phyloP scores from a whole-genome alignment of 257 asterid species.

The Capsicum pubescens region DNA sequence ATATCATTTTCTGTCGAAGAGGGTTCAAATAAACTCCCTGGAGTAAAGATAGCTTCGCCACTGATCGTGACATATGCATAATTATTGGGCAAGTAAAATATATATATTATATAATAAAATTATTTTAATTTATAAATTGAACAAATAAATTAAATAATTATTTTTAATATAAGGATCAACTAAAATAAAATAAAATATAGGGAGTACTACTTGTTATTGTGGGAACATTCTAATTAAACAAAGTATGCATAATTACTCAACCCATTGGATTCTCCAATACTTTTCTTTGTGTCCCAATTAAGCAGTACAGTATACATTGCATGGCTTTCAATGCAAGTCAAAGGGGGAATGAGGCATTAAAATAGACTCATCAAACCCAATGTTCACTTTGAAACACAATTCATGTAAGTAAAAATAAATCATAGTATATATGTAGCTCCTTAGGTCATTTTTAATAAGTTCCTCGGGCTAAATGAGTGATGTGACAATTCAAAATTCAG shows the following conservation, averaged over 20 bases:
- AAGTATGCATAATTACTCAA: constrained; percentile 5
- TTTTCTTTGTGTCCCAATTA: background rate
- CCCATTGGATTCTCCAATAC: constrained; percentile 19
- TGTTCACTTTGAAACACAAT: background rate
- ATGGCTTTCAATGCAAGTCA: constrained; percentile 46
- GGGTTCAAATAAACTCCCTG: too few relatives aligned
- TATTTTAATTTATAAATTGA: too few relatives aligned
- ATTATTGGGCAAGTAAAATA: too few relatives aligned
- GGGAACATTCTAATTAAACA: background rate
- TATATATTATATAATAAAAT: too few relatives aligned
- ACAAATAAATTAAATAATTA: too few relatives aligned
- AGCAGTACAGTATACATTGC: constrained; percentile 14
- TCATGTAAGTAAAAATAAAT: background rate
- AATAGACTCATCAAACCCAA: background rate
- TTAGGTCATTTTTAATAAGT: background rate
- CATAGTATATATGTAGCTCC: background rate
- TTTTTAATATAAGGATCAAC: too few relatives aligned
- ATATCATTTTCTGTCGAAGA: too few relatives aligned
- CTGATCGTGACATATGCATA: too few relatives aligned
- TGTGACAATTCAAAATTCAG: background rate
- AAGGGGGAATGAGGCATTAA: constrained; percentile 9
- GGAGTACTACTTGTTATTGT: background rate
- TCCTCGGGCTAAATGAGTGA: background rate
- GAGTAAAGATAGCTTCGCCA: too few relatives aligned
- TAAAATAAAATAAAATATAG: too few relatives aligned